Percentiles rank a stretch among this genome's conserved stretches.
phyloP scores from a whole-genome alignment of 2,329 filamentous ascomycete genomes.

The Beauveria varroae region DNA sequence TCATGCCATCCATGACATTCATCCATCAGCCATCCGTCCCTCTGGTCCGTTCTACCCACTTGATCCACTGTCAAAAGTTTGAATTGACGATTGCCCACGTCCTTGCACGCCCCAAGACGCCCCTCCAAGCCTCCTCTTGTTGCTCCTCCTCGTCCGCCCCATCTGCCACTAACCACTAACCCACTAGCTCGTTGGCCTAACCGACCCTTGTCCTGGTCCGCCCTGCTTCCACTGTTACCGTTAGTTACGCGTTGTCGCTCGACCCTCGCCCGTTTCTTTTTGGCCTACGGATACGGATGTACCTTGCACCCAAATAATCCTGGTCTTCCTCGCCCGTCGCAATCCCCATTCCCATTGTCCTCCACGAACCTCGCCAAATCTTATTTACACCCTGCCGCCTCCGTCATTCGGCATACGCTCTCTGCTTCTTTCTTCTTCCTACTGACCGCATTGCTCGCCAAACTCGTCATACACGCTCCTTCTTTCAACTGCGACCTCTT shows the following conservation, averaged over 20 bases:
- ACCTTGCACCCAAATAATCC: too few species aligned
- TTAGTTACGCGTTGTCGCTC: neutral
- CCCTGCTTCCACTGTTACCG: neutral
- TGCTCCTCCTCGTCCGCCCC: neutral
- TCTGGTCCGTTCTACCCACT: neutral
- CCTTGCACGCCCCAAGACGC: neutral
- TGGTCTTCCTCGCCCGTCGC: neutral
- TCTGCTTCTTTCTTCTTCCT: neutral
- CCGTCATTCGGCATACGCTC: neutral
- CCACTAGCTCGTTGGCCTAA: neutral
- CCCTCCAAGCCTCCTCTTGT: neutral
- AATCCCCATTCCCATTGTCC: neutral
- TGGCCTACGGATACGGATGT: neutral
- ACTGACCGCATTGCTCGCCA: neutral
- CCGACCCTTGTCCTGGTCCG: neutral
- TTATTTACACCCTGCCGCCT: constrained; percentile 6
- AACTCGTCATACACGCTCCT: neutral
- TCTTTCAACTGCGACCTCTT: neutral
- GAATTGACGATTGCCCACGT: constrained; percentile 5
- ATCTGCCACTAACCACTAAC: neutral
- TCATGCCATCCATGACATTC: neutral
- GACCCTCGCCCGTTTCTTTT: neutral
- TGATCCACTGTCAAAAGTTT: constrained; percentile 4
- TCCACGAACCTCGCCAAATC: neutral
- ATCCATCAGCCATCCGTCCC: neutral